Base-by-base conservation (phyloP, 495 filamentous ascomycete species). In the Lindgomyces ingoldianus region DNA sequence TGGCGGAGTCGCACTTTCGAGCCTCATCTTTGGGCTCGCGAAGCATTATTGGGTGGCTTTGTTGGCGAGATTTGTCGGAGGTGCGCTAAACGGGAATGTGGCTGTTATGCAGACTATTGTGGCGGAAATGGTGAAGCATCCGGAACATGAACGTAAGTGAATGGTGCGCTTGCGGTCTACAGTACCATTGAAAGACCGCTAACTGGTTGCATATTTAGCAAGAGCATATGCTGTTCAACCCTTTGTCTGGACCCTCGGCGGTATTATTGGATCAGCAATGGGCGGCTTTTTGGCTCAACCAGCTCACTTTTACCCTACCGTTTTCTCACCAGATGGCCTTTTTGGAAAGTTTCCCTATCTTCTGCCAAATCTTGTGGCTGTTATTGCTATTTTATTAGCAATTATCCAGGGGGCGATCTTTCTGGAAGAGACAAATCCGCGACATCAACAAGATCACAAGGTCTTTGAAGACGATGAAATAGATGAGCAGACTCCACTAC, bases 21-120 rank as follows among this genome's bases (percentile, higher is more conserved):
- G 65, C 30, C 12, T 71, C 18, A 61, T 65, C 26, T 71, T 71
- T 39, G 69, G 69, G 12, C 16, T 68, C 2, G 69, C 69, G 10
- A 57, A 68, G 61, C 57, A 22, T 12, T 69, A 62, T 30, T 69
- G 60, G 69, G 51, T 69, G 18, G 69, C 69, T 3, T 42, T 71
- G 49, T 33, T 65, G 19, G 65, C 65, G 12, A 42, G 69, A 14
- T 51, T 68, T 16, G 49, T 71, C 14, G 69, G 69, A 3, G 69
- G 69, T 12, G 64, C 64, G 1, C 49, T 71, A 36, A 71, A 71
- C 41, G 69, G 69, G 19, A 71, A 71, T 66, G 69, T 71, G 22
- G 69, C 65, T 12, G 54, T 71, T 22, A 68, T 71, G 69, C 69
- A 71, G 57, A 71, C 65, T 21, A 69, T 69, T 57, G 60, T 71